Base-by-base conservation (phyloP, 176 grass and related monocot species). In the Pharus latifolius region DNA sequence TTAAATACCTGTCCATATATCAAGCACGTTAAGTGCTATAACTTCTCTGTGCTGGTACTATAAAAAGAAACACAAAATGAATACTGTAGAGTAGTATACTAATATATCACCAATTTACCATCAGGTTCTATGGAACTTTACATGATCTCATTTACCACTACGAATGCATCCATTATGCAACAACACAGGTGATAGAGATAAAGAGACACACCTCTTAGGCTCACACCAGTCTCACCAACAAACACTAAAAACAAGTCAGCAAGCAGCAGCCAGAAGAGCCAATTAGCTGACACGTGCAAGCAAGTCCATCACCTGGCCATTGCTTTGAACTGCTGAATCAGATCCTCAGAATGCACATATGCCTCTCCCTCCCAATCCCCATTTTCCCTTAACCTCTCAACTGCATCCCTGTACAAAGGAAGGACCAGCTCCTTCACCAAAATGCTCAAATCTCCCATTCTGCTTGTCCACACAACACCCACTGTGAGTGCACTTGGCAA, bases 401-500 rank as follows among this genome's bases (percentile, higher is more conserved):
- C 5, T 57, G 41, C 28, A 74, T 70, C 65, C 46, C 28, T 81
- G 67, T 87, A 87, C 27, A 33, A 66, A 42, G 84, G 84, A 27
- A 78, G 26, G 17, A 82, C 78, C 11, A 65, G 50, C 35, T 70
- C 84, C 78, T 70, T 31, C 27, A 73, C 53, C 19, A 75, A 51
- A 44, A 28, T 71, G 60, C 73, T 50, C 67, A 87, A 37, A 57
- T 87, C 46, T 49, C 38, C 46, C 60, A 51, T 81, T 42, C 84
- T 78, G 73, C 60, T 78, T 76, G 10, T 87, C 73, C 67, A 72
- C 37, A n/a, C 52, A 81, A 41, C 32, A 82, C 66, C 84, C 78
- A 87, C 44, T 17, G 29, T 31, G 72, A 76, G 66, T 82, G 84
- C 60, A 71, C 67, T 60, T 70, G 67, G 43, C 32, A 78, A 61